phyloP scores from a whole-genome alignment of 768 basidiomycete genomes.

The Mycena kentingensis region DNA sequence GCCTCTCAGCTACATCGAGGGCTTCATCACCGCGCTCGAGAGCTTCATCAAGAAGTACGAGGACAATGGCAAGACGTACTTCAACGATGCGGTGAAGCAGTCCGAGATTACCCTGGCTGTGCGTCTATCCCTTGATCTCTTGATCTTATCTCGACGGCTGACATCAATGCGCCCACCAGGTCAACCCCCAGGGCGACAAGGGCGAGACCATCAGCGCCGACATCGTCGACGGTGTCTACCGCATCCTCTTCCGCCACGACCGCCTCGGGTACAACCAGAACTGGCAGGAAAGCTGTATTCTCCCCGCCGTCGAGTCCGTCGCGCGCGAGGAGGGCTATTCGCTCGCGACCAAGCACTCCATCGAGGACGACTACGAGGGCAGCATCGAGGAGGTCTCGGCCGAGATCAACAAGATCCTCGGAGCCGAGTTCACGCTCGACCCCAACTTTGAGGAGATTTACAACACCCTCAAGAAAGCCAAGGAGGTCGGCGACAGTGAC shows the following conservation, averaged over 20 bases:
- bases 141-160: background rate
- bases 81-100: slow-evolving; percentile 40
- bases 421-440: slow-evolving; percentile 36
- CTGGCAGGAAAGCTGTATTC: slow-evolving; percentile 28
- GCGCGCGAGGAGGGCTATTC: slow-evolving; percentile 37
- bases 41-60: slow-evolving; percentile 34
- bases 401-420: slow-evolving; percentile 33
- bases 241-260: slow-evolving; percentile 38
- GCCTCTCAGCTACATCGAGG: slow-evolving; percentile 36
- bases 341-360: slow-evolving; percentile 36
- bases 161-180: background rate
- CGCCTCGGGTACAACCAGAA: slow-evolving; percentile 36
- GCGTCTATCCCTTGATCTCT: slow-evolving; percentile 6
- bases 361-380: slow-evolving; percentile 34
- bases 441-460: slow-evolving; percentile 42
- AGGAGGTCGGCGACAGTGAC: slow-evolving; percentile 22
- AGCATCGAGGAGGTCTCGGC: slow-evolving; percentile 31
- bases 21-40: slow-evolving; percentile 36
- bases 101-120: slow-evolving; percentile 36
- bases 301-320: slow-evolving; percentile 36
- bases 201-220: slow-evolving; percentile 35
- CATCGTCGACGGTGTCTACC: slow-evolving; percentile 42
- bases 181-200: slow-evolving; percentile 24
- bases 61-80: slow-evolving; percentile 38
- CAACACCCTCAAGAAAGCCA: slow-evolving; percentile 25